A percentile compares a stretch with the other conserved stretches of the same genome.
These are phyloP conservation scores for Aegilops longissima DNA, from an alignment of 176 grass and related monocot genomes.

Conservation along the genomic window DNA sequence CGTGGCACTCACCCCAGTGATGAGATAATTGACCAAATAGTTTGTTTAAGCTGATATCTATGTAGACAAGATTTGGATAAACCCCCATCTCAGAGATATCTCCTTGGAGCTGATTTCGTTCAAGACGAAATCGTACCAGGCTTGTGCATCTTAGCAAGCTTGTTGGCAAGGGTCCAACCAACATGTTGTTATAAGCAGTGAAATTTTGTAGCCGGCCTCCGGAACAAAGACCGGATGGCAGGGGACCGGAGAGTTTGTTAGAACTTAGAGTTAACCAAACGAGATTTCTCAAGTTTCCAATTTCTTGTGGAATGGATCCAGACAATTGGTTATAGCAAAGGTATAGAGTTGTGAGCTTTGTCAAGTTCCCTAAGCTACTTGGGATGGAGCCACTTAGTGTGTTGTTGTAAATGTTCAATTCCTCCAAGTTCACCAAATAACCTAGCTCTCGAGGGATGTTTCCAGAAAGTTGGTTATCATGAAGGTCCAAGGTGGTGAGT, in stretches of 20 bases:
- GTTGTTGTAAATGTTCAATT: not conserved
- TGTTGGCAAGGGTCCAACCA: not conserved
- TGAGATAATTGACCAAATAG: not conserved
- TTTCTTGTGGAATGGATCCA: not conserved
- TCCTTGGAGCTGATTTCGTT: not conserved
- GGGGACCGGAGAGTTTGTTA: not conserved
- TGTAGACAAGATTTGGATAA: not conserved
- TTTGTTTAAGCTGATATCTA: constrained; percentile 10
- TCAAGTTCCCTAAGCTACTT: not conserved
- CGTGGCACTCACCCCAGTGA: not conserved
- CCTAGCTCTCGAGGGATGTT: not conserved
- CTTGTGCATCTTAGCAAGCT: not conserved
- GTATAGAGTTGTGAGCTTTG: not conserved
- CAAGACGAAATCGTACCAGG: not conserved
- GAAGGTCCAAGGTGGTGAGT: not conserved
- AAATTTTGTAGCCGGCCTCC: not conserved
- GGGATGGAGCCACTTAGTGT: not conserved
- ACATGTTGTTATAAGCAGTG: not conserved
- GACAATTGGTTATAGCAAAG: not conserved
- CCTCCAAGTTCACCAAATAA: not conserved
- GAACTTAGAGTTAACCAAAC: not conserved
- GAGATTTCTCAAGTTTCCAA: not conserved
- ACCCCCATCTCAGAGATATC: not conserved
- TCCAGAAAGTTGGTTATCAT: not conserved
- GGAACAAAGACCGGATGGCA: not conserved